Base-by-base conservation (phyloP, 2,329 filamentous ascomycete genomes). In the Aspergillus caelatus region DNA sequence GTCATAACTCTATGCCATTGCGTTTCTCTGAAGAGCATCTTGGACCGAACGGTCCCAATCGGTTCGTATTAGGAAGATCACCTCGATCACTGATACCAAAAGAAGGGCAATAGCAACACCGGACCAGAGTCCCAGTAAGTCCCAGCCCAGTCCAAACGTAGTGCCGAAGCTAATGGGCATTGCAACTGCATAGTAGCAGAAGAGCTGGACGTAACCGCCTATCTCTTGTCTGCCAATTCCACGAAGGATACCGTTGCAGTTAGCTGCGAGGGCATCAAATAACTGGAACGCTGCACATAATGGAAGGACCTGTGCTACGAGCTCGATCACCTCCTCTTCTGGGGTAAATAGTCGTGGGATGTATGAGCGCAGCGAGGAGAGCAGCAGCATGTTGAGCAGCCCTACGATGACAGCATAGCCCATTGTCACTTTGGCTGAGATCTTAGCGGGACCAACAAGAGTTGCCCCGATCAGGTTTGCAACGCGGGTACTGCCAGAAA, bases 381-480 rank as follows among this genome's bases (percentile, higher is more conserved):
- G 86, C 1, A 96, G 63, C 11, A 87, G 81, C 55, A 94, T 81
- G 77, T 97, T 98, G 75, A 94, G 85, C 16, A 93, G 62, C 21
- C 94, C 93, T n/a, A 97, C 85, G 19, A 91, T 67, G 56, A 86
- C 81, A 4, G 91, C 89, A 4, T 86, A 86, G 1, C 83, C 82
- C 66, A 96, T 84, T 4, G 88, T 89, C 61, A 97, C 93, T 77
- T 87, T 89, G n/a, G 91, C 91, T 0, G 91, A 91, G 3, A 87
- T 91, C 74, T 89, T 92, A 19, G 94, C 94, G 0, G 94, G 91
- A 53, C 89, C 88, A 2, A 92, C 89, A 12, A 97, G 84, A 1
- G 89, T 90, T 0, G 94, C 94, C 10, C 94, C 95, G 65, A 98
- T 96, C 39, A 98, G 81, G 71, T 97, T 98, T 21, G 94, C 94